phyloP scores from a whole-genome alignment of 2,329 filamentous ascomycete genomes.

The Penicillium fuscoglaucum region DNA sequence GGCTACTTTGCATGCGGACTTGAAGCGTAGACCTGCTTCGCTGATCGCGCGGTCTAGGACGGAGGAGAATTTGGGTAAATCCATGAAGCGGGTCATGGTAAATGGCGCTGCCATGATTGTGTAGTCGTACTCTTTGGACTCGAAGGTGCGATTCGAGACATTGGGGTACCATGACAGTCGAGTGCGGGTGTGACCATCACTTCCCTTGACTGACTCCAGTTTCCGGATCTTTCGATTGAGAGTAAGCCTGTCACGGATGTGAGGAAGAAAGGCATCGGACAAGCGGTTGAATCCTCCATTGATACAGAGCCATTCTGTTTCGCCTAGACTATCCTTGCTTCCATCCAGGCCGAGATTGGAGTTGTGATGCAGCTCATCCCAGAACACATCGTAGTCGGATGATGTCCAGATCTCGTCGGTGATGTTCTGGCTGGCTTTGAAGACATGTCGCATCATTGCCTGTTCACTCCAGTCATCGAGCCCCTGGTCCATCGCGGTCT shows the following conservation, averaged over 20 bases:
- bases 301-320: slow-evolving; percentile 33
- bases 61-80: slow-evolving; percentile 38
- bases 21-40: slow-evolving; percentile 32
- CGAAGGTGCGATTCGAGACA: slow-evolving; percentile 23
- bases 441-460: slow-evolving; percentile 33
- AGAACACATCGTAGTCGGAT: slow-evolving; percentile 37
- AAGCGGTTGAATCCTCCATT: slow-evolving; percentile 40
- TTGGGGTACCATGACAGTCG: slow-evolving; percentile 28
- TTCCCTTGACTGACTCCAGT: slow-evolving; percentile 16
- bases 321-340: slow-evolving; percentile 24
- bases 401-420: slow-evolving; percentile 39
- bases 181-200: slow-evolving; percentile 15
- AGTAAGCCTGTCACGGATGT: slow-evolving; percentile 28
- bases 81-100: slow-evolving; percentile 42
- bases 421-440: slow-evolving; percentile 39
- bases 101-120: slow-evolving; percentile 42
- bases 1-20: slow-evolving; percentile 37
- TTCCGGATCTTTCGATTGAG: slow-evolving; percentile 29
- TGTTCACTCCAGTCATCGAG: slow-evolving; percentile 31
- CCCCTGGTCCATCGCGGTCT: slow-evolving; percentile 25
- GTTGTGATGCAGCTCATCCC: slow-evolving; percentile 38
- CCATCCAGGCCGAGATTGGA: slow-evolving; percentile 36
- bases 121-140: slow-evolving; percentile 41
- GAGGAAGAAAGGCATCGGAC: slow-evolving; percentile 38
- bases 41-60: slow-evolving; percentile 26